Base-by-base conservation (phyloP, 495 filamentous ascomycete genomes). In the Penicillium macrosclerotiorum region DNA sequence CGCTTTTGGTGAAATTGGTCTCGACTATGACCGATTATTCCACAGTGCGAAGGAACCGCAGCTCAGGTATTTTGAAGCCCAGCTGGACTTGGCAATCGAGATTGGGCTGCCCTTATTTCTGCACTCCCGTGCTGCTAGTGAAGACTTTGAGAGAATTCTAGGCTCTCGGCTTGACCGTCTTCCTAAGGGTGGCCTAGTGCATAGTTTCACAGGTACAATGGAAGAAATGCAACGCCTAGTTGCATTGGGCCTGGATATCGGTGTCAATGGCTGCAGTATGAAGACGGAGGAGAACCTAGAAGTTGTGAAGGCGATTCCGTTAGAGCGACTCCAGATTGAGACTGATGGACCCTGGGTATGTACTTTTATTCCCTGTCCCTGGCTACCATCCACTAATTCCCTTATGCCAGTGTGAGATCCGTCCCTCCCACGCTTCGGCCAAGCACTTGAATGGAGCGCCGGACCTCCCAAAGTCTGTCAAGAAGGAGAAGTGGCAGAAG, bases 1-100 rank as follows among this genome's bases (percentile, higher is more conserved):
- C 9, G 94, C 93, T 16, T 95, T 96, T 60, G 93, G 93, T 31
- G 93, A 98, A 61, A 89, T 98, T 44, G 93, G 93, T 7, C 81
- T 98, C 1, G 93, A 98, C 67, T 98, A 97, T 60, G 93, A 98
- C 66, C 80, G 93, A 2, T 69, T 98, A 9, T 84, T 85, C 55
- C 82, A 90, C 55, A 86, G 81, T 55, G 74, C 80, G 1, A 85
- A 81, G 36, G 85, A 89, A 19, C 73, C 81, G 4, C 93, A 98
- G 59, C 75, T 90, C 6, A 83, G 86, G 52, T 94, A 88, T 48
- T 98, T 98, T 60, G 79, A 80, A 3, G 76, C 76, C 4, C 93
- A 97, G 60, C 80, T 86, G 5, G 81, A 85, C 18, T 72, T 96
- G 8, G 91, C 90, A 0, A 76, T 90, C 1, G 72, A 82, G 36